Evolutionary conservation across 768 basidiomycete genomes (phyloP), one percentile per base, ranked within the genome.

Genomic region (Amanita pallidorosea): DNA sequence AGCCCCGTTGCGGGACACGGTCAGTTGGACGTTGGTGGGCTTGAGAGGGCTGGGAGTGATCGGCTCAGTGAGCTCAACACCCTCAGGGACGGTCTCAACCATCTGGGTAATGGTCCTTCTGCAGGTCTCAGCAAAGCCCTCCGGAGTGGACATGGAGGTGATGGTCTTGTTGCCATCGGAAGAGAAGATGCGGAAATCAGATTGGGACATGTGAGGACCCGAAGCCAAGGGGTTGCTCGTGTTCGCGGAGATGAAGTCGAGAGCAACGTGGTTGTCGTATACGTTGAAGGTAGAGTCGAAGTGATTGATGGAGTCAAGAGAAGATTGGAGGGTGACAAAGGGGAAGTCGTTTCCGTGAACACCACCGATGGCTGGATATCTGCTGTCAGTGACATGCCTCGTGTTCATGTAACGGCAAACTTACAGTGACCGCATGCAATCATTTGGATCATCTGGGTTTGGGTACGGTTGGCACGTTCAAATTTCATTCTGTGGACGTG

Each of bases 391-490:
- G 13, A 23, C 18, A 29, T 18, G 11, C 22, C 20, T 36, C n/a
- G 27, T 2, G 15, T 9, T 27, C 25, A 20, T 48, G 13, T 12
- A 15, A 37, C 12, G 6, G 18, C 4, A 22, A 41, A 42, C 49
- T 23, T 43, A 50, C 49, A 61, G 45, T 68, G 67, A 6, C 67
- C 66, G 47, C 67, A 68, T 0, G 65, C 66, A 15, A 65, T 61
- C 35, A 66, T 57, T 37, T 56, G 54, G 29, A 68, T 67, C 65
- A 67, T 67, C 41, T 67, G 64, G 3, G 55, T 54, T 11, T 58
- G 56, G 15, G 54, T 63, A 53, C 66, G 64, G 2, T 66, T 67
- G 37, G 62, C 60, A 2, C 58, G 52, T 11, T 54, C 55, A 54
- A 67, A 69, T 29, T 52, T 55, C 18, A 53, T 53, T 20, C 57